These are phyloP conservation scores for Dryadomyces quercus-mongolicae DNA, from an alignment of 2,329 filamentous ascomycete genomes.

Conservation along the genomic window DNA sequence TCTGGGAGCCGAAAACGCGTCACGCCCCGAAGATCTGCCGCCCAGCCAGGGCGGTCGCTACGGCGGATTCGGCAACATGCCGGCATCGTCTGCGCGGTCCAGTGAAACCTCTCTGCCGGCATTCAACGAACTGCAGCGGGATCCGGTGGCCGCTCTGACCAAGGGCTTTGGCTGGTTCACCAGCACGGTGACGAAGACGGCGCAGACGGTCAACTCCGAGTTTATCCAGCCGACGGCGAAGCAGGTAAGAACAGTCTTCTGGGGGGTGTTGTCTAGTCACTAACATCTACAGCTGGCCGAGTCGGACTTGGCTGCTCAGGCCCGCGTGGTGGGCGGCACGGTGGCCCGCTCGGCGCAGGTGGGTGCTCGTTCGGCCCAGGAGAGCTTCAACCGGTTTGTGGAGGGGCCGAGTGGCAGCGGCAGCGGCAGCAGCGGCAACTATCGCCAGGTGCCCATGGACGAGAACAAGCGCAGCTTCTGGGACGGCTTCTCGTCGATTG, in stretches of 20 bases:
- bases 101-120: slow-evolving; percentile 42
- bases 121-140: slow-evolving; percentile 81
- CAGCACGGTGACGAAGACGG: slow-evolving; percentile 75
- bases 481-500: slow-evolving; percentile 73
- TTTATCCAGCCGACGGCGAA: slow-evolving; percentile 90
- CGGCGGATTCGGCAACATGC: slow-evolving; percentile 74
- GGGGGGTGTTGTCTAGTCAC: too few relatives aligned
- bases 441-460: slow-evolving; percentile 32
- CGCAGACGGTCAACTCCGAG: slow-evolving; percentile 79
- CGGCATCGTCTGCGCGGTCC: slow-evolving; percentile 35
- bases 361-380: slow-evolving; percentile 63
- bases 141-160: slow-evolving; percentile 75
- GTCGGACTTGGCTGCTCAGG: slow-evolving; percentile 61
- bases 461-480: slow-evolving; percentile 74
- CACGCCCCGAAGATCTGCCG: slow-evolving; percentile 58
- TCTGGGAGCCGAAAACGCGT: slow-evolving; percentile 73
- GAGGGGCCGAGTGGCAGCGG: slow-evolving; percentile 47
- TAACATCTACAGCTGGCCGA: slow-evolving; percentile 53
- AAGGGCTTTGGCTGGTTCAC: slow-evolving; percentile 95
- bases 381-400: slow-evolving; percentile 76
- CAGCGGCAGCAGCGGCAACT: slow-evolving; percentile 12
- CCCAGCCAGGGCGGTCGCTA: slow-evolving; percentile 92
- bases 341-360: slow-evolving; percentile 53
- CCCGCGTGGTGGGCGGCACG: slow-evolving; percentile 49
- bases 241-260: slow-evolving; percentile 48